Evolutionary conservation across 1,139 yeast species (phyloP), one percentile per base, ranked within the genome.

Genomic region (Taphrina flavorubra): DNA sequence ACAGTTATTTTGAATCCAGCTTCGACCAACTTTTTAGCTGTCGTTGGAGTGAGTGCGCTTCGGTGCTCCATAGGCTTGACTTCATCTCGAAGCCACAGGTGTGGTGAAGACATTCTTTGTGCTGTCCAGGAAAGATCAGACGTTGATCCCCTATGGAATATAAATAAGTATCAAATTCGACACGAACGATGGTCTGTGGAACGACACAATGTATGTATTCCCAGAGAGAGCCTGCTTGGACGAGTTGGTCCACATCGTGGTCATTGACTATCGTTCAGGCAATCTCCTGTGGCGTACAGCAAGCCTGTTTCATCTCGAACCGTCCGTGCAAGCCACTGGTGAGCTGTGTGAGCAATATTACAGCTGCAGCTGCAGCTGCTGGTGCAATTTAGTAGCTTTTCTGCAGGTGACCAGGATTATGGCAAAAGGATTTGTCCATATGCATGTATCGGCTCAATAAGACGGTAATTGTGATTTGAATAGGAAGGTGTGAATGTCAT

Each of bases 1-100:
- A 94, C 97, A 73, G 82, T 90, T 60, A 94, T 85, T 74, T 87
- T 85, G 81, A 90, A 94, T 0, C 99, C 99, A 63, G 96, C 92
- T 73, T 88, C 92, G 71, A 90, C 79, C 73, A 94, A 84, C 75
- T 87, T 85, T 81, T 90, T 89, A 75, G 96, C 88, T 63, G 97
- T 90, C 60, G 90, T 80, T 47, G 99, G 99, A 8, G 99, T 92
- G 75, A 94, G 84, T 63, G 97, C 97, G 51, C 98, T 96, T 82
- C 99, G 89, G 73, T 96, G 97, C 82, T 94, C 99, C 76, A 92
- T 82, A 51, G 97, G 97, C 86, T 94, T 94, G 76, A 96, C 90
- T 80, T 94, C 99, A 53, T 97, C 97, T 82, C 99, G 89, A 72
- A 94, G 83, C 71, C 71, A 69, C 75, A 89, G 95, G 74, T 67